phyloP scores from a whole-genome alignment of 2,329 filamentous ascomycete genomes.

The Penicillium aurantiogriseum region DNA sequence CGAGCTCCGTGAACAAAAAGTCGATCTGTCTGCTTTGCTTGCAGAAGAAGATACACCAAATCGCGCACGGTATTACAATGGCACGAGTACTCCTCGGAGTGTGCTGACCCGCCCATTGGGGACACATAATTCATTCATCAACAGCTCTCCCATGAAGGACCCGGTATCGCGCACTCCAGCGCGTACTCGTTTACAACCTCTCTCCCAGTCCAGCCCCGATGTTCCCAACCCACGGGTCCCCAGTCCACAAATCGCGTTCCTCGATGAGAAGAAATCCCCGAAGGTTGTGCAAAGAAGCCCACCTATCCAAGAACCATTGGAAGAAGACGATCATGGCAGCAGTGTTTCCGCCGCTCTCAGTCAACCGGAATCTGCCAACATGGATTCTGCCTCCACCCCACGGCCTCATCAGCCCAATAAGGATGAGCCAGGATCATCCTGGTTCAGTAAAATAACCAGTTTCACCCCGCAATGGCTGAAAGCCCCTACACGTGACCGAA shows the following conservation, averaged over 20 bases:
- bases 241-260: not conserved
- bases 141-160: constrained; percentile 15
- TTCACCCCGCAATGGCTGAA: constrained; percentile 37
- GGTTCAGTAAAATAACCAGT: constrained; percentile 38
- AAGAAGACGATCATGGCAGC: constrained; percentile 10
- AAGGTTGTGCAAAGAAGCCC: not conserved
- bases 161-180: constrained; percentile 19
- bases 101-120: constrained; percentile 18
- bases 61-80: constrained; percentile 38
- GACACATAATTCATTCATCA: constrained; percentile 13
- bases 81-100: constrained; percentile 32
- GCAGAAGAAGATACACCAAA: constrained; percentile 37
- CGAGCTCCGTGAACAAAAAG: constrained; percentile 35
- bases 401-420: constrained; percentile 15
- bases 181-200: constrained; percentile 24
- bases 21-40: constrained; percentile 36
- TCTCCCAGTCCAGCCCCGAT: constrained; percentile 28
- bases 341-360: constrained; percentile 11
- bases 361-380: constrained; percentile 16
- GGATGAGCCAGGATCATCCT: constrained; percentile 34
- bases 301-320: constrained; percentile 1
- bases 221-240: not conserved
- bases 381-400: constrained; percentile 25
- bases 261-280: not conserved
- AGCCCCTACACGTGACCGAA: constrained; percentile 26